Evolutionary conservation across 441 rosid species (phyloP).

Genomic region (Gossypium gossypioides): DNA sequence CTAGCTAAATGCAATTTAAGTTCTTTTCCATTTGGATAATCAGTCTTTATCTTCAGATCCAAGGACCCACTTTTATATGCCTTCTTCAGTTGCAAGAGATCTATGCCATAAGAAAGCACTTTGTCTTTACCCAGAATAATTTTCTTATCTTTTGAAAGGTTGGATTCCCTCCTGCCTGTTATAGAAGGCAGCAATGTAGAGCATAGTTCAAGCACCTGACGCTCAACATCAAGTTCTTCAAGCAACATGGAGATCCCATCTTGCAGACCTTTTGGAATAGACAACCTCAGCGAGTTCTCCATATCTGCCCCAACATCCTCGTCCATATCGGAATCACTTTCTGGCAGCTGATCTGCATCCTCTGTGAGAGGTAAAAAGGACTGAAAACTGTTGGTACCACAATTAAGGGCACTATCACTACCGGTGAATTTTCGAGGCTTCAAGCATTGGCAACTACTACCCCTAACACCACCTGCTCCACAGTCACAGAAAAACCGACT

Average conservation of each 20-base stretch:
- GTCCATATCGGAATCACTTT: constrained; percentile 92
- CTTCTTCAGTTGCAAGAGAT: constrained; percentile 90
- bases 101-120: constrained; percentile 70
- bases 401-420: constrained; percentile 48
- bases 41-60: constrained; percentile 97
- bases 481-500: constrained; percentile 99
- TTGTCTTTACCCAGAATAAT: constrained; percentile 70
- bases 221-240: constrained; percentile 81
- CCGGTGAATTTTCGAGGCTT: constrained; percentile 92
- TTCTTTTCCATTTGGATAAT: constrained; percentile 95
- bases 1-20: constrained; percentile 79
- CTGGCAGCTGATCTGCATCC: constrained; percentile 82
- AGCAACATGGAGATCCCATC: constrained; percentile 57
- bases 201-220: constrained; percentile 68
- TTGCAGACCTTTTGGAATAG: constrained; percentile 67
- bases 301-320: constrained; percentile 56
- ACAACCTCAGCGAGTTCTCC: constrained; percentile 50
- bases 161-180: constrained; percentile 68
- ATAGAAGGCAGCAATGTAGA: constrained; percentile 69
- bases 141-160: constrained; percentile 65
- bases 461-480: constrained; percentile 99
- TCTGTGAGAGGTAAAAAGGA: constrained; percentile 75
- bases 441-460: constrained; percentile 96
- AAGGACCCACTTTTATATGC: constrained; percentile 97
- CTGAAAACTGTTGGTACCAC: constrained; percentile 55